These are phyloP conservation scores for Globisporangium cederbergense DNA, from an alignment of 352 stramenopile species.

Conservation along the genomic window DNA sequence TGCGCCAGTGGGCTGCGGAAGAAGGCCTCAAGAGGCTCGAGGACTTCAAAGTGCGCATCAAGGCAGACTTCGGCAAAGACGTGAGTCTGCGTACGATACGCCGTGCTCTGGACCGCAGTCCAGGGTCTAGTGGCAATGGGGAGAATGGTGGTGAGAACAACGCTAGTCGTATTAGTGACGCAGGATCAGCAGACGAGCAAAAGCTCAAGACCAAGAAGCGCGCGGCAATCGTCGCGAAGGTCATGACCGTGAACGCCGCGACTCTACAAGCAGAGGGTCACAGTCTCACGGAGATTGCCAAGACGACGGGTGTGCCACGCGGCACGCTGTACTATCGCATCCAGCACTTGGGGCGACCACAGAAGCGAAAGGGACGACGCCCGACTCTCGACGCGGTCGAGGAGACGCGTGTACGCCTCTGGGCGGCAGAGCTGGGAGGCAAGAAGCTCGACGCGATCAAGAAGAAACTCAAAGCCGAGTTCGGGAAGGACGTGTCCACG, in stretches of 20 bases:
- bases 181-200: neutral
- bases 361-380: neutral
- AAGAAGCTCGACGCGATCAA: neutral
- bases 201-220: neutral
- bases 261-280: neutral
- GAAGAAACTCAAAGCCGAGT: neutral
- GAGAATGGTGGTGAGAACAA: neutral
- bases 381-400: neutral
- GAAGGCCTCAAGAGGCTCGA: neutral
- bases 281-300: neutral
- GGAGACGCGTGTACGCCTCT: neutral
- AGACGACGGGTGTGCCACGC: neutral
- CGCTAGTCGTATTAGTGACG: no score
- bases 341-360: neutral
- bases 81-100: neutral
- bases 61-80: neutral
- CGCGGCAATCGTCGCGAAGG: neutral
- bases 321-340: neutral
- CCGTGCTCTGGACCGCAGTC: neutral
- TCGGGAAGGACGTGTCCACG: neutral
- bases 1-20: neutral
- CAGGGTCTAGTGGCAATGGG: neutral
- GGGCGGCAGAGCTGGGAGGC: neutral
- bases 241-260: neutral
- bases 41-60: neutral